Evolutionary conservation across 2,329 filamentous ascomycete species (phyloP).

Genomic region (Huntiella omanensis): DNA sequence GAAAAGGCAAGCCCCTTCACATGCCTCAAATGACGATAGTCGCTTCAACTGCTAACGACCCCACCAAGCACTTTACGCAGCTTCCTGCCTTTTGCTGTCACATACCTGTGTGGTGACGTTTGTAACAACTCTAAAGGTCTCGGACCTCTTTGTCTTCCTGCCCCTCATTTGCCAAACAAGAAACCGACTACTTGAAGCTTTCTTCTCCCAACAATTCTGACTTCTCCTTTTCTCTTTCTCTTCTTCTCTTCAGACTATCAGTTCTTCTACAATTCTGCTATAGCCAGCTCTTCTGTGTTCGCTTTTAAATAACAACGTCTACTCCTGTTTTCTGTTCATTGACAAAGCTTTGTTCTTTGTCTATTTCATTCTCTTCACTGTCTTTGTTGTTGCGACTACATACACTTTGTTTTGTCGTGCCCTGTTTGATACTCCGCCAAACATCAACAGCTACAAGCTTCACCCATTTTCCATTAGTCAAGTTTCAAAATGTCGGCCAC

Average conservation of each 20-base stretch:
- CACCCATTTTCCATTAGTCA: neutral
- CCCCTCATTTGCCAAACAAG: neutral
- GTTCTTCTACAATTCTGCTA: neutral
- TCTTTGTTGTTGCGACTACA: neutral
- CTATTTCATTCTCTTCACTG: neutral
- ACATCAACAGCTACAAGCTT: neutral
- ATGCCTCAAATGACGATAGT: too few relatives aligned
- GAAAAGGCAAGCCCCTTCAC: too few relatives aligned
- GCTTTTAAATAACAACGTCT: too few relatives aligned
- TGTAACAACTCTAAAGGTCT: neutral
- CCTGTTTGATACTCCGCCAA: constrained; percentile 1
- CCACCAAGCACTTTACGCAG: too few relatives aligned
- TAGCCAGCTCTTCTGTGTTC: neutral
- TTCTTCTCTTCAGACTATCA: neutral
- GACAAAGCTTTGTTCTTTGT: neutral
- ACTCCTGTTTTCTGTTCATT: neutral
- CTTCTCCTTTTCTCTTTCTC: neutral
- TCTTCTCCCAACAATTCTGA: neutral
- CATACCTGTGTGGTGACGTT: too few relatives aligned
- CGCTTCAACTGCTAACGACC: too few relatives aligned
- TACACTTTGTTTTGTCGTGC: neutral
- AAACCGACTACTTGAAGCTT: neutral
- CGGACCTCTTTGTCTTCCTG: constrained; percentile 3
- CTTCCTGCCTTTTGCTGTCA: too few relatives aligned
- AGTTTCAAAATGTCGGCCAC: constrained; percentile 12